Evolutionary conservation across 78 protist genomes (phyloP), one percentile per base, ranked within the genome.

Genomic region (Corallochytrium limacisporum): DNA sequence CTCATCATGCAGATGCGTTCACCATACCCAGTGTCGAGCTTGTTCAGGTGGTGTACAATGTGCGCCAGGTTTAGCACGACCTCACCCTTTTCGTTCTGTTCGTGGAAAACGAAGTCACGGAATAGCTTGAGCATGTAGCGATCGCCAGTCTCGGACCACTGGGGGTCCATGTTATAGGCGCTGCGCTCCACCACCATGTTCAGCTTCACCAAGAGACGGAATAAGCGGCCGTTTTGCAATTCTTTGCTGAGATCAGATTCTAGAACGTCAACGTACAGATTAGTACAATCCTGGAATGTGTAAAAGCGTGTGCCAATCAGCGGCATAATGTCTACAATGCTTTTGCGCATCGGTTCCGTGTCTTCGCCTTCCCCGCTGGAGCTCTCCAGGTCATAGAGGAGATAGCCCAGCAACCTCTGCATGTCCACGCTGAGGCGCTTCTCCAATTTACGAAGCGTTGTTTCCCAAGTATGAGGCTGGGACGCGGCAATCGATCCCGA

Each of bases 41-140:
- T 86, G 43, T 86, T 86, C 63, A 86, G 72, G 0, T 79, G 59
- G 18, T 81, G 84, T 5, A 82, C 81, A 0, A 86, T 83, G n/a
- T 78, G 87, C n/a, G 65, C 82, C 22, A 77, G 66, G 26, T 82
- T 82, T 12, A 77, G 33, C 18, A 71, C 60, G 1, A 88, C 88
- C 18, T 78, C 62, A 16, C 87, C 87, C 26, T 67, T 71, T 2
- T 81, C 91, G 62, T 61, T 56, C 43, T 32, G 50, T 68, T 86
- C 86, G 75, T 86, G 91, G 50, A 86, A 86, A n/a, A 79, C 75
- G 42, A 74, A 82, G 66, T 81, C 87, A 37, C 91, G 62, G 59
- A 86, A 81, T 50, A 86, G 42, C 53, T 81, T 77, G 28, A 86
- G 51, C 48, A 81, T 70, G 24, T 86, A 77, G 2, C 86, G 63